Conservation (phyloP, 1,284 basidiomycete genomes). For the Trichosporon sp. region DNA sequence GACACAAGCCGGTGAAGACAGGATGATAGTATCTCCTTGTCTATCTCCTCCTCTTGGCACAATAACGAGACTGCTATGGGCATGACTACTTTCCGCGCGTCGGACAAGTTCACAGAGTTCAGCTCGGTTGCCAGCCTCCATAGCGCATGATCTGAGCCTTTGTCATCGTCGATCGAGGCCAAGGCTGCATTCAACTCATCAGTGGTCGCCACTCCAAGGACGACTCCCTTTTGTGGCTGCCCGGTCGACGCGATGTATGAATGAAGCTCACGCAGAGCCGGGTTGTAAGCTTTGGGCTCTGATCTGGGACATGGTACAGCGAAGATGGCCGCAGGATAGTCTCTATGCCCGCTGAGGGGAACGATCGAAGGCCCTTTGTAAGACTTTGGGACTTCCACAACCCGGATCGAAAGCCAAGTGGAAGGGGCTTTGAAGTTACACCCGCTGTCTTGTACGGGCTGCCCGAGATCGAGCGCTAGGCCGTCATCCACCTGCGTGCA, state of each 20-base stretch:
- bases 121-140: neutral
- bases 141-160: neutral
- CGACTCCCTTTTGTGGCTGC: neutral
- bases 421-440: neutral
- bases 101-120: neutral
- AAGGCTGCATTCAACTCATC: conserved; percentile 15
- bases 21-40: conserved; percentile 28
- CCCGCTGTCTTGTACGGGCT: conserved; percentile 5
- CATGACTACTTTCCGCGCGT: conserved; percentile 24
- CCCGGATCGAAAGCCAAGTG: conserved; percentile 11
- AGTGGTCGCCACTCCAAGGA: conserved; percentile 17
- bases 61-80: conserved; percentile 29
- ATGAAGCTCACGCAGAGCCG: conserved; percentile 16
- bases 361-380: conserved; percentile 8
- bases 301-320: conserved; percentile 24
- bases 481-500: conserved; percentile 10
- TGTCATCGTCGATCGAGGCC: neutral
- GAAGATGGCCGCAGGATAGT: conserved; percentile 5
- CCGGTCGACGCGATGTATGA: neutral
- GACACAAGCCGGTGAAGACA: conserved; percentile 37
- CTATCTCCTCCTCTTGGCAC: conserved; percentile 15
- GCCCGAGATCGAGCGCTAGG: conserved; percentile 31
- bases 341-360: neutral
- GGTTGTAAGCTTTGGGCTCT: conserved; percentile 22
- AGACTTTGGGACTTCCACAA: conserved; percentile 28